These are phyloP conservation scores for Tuber magnatum DNA, from an alignment of 495 filamentous ascomycete species.

Conservation along the genomic window DNA sequence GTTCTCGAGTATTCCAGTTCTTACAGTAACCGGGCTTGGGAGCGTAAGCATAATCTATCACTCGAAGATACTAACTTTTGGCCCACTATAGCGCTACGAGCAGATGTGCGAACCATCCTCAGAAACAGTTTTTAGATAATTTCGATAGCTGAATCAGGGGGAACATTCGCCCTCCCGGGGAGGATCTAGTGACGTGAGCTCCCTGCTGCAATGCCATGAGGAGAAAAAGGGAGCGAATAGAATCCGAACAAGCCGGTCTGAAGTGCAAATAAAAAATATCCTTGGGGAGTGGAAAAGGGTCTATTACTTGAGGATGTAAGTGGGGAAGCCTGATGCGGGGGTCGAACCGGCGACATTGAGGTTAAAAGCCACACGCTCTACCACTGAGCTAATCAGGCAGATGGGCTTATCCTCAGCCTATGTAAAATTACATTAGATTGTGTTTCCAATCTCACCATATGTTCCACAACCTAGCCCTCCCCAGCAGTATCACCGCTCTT, in stretches of 20 bases:
- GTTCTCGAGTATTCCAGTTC: no score
- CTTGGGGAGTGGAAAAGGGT: neutral
- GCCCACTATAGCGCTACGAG: neutral
- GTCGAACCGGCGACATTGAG: constrained; percentile 16
- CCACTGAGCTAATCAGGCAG: constrained; percentile 14
- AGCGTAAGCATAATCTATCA: neutral
- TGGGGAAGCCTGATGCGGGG: neutral
- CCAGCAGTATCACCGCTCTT: neutral
- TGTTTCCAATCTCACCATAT: neutral
- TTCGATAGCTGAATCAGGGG: neutral
- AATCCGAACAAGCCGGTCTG: neutral
- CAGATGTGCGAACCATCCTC: neutral
- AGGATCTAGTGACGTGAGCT: neutral
- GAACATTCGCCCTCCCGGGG: neutral
- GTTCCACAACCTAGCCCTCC: neutral
- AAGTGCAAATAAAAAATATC: neutral
- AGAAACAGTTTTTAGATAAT: neutral
- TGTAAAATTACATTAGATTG: neutral
- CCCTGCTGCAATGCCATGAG: neutral
- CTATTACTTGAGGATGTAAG: neutral
- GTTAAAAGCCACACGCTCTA: constrained; percentile 21
- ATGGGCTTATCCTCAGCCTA: neutral
- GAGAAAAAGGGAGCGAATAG: neutral
- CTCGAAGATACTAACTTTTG: neutral
- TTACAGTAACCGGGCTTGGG: neutral